Conservation (phyloP, 2,329 filamentous ascomycete species). For the Penicillium sp. region DNA sequence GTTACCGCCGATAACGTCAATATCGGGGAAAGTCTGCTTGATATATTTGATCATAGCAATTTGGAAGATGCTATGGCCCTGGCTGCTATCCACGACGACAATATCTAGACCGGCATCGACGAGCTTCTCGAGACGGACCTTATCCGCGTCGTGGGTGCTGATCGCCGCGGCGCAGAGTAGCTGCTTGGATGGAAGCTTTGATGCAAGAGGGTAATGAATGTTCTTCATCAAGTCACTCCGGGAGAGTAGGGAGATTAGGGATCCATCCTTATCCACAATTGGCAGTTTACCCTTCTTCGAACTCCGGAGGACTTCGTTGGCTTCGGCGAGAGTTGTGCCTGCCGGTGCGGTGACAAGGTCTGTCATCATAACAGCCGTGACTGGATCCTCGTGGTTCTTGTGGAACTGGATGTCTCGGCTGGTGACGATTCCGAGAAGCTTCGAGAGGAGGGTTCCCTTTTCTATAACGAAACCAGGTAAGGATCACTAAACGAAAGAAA, state of each 20-base stretch:
- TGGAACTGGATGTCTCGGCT: slow-evolving; percentile 98
- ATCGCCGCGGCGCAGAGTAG: slow-evolving; percentile 93
- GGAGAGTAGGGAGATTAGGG: slow-evolving; percentile 87
- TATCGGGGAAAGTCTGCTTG: slow-evolving; percentile 77
- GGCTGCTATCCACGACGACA: slow-evolving; percentile 90
- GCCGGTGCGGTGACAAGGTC: slow-evolving; percentile 84
- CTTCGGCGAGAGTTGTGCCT: slow-evolving; percentile 80
- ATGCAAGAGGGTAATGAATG: slow-evolving; percentile 91
- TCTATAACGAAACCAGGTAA: slow-evolving; percentile 69
- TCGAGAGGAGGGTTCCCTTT: slow-evolving; percentile 86
- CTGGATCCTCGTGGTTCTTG: slow-evolving; percentile 60
- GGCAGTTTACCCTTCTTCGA: slow-evolving; percentile 99
- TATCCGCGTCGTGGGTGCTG: slow-evolving; percentile 91
- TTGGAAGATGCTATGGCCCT: slow-evolving; percentile 98
- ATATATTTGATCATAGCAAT: slow-evolving; percentile 97
- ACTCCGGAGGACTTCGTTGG: slow-evolving; percentile 87
- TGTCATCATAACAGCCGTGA: slow-evolving; percentile 91
- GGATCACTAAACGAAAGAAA: too few species aligned
- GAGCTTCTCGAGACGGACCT: slow-evolving; percentile 76
- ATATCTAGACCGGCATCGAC: slow-evolving; percentile 95
- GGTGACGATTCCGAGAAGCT: slow-evolving; percentile 95
- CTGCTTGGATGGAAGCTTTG: slow-evolving; percentile 97
- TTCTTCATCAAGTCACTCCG: slow-evolving; percentile 98
- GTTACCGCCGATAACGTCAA: slow-evolving; percentile 97
- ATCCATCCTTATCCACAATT: slow-evolving; percentile 78